Conservation (phyloP, 176 grass and related monocot species). For the Hyparrhenia diplandra region DNA sequence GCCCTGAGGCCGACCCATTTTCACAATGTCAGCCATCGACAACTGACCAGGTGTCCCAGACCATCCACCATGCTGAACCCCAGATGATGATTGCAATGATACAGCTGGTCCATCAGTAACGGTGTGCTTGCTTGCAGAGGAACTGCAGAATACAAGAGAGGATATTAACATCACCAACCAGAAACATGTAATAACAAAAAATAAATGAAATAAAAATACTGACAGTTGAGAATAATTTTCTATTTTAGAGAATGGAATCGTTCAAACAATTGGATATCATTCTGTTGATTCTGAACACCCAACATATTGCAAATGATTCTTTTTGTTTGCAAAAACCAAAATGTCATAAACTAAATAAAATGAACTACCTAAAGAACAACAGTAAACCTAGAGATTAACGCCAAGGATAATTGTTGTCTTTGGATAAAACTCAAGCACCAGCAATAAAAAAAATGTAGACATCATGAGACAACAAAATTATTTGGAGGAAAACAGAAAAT, state of each 20-base stretch:
- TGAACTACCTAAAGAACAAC: not conserved
- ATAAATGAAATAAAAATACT: not conserved
- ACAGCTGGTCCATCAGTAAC: conserved; percentile 50
- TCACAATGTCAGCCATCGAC: conserved; percentile 97
- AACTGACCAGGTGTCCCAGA: conserved; percentile 69
- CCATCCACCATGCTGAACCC: conserved; percentile 67
- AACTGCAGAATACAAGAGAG: conserved; percentile 35
- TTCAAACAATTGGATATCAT: not conserved
- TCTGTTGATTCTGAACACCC: not conserved
- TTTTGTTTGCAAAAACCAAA: not conserved
- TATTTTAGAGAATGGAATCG: not conserved
- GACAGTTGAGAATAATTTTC: not conserved
- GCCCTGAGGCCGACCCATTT: conserved; percentile 71
- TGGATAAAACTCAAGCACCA: not conserved
- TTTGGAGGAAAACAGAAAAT: not conserved
- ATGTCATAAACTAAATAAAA: not conserved
- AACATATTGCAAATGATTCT: not conserved
- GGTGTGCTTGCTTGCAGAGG: conserved; percentile 37
- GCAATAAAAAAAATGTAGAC: not conserved
- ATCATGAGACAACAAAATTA: not conserved
- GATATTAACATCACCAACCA: conserved; percentile 22
- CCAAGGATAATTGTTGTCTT: not conserved
- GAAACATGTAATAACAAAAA: not conserved
- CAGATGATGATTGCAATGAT: conserved; percentile 57
- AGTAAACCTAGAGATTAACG: not conserved